A percentile compares a stretch with the other conserved stretches of the same genome.
phyloP scores from a whole-genome alignment of 768 basidiomycete genomes.

The Agrocybe praecox region DNA sequence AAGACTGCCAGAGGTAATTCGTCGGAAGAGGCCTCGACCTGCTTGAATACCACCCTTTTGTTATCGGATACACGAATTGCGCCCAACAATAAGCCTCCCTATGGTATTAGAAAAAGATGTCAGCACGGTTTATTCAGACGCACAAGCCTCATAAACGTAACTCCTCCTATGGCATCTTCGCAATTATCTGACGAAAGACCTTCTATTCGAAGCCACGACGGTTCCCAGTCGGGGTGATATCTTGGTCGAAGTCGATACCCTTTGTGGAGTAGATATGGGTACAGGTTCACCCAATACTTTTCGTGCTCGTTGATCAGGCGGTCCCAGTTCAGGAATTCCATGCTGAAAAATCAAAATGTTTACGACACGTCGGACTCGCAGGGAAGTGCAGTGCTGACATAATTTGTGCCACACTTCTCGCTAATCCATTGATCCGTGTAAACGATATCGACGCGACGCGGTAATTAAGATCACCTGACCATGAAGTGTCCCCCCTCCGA shows the following conservation, averaged over 20 bases:
- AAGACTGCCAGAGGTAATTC: slow-evolving; percentile 5
- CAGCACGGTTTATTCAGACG: background rate
- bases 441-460: too few species aligned
- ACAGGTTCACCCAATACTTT: background rate
- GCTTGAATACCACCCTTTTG: background rate
- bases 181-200: background rate
- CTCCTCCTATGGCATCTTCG: background rate
- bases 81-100: background rate
- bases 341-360: too few species aligned
- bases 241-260: slow-evolving; percentile 3
- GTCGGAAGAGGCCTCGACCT: background rate
- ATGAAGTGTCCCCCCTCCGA: too few species aligned
- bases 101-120: background rate
- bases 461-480: too few species aligned
- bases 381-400: too few species aligned
- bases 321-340: too few species aligned
- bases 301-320: background rate
- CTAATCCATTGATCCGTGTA: too few species aligned
- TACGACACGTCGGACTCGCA: too few species aligned
- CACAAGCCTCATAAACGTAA: background rate
- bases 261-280: background rate
- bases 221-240: slow-evolving; percentile 1
- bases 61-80: background rate
- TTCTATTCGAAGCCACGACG: background rate
- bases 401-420: too few species aligned